Percentiles rank a stretch among this genome's conserved stretches.
phyloP scores from a whole-genome alignment of 352 stramenopile species.

The Globisporangium alternatum region DNA sequence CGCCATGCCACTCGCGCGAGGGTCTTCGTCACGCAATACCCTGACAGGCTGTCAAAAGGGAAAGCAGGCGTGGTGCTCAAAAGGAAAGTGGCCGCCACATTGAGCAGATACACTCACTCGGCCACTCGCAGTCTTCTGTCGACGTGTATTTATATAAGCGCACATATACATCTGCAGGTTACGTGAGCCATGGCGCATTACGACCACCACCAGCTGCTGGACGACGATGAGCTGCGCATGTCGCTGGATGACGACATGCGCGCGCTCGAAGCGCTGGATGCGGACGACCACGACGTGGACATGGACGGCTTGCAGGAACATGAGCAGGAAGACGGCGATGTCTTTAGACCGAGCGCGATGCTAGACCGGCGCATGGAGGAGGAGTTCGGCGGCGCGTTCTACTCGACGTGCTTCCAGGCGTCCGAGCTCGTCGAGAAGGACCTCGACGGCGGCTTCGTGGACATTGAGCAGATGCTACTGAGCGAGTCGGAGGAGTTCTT shows the following conservation, averaged over 20 bases:
- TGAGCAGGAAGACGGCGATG: slow-evolving; percentile 21
- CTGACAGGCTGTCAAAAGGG: neutral
- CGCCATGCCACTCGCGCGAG: neutral
- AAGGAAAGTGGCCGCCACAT: neutral
- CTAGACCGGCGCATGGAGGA: slow-evolving; percentile 47
- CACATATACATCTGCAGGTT: neutral
- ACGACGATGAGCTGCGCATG: slow-evolving; percentile 16
- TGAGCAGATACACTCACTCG: neutral
- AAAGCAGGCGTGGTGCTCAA: neutral
- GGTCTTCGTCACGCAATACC: neutral
- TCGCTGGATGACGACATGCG: slow-evolving; percentile 18
- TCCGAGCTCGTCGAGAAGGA: slow-evolving; percentile 21
- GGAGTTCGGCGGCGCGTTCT: slow-evolving; percentile 36
- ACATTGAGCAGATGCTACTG: slow-evolving; percentile 73
- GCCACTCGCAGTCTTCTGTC: neutral
- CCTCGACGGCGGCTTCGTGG: slow-evolving; percentile 31
- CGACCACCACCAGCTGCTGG: slow-evolving; percentile 6
- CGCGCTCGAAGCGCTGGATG: slow-evolving; percentile 17
- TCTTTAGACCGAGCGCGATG: slow-evolving; percentile 67
- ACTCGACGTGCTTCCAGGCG: slow-evolving; percentile 29
- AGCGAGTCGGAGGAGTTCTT: slow-evolving; percentile 37
- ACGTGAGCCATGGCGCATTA: slow-evolving; percentile 1
- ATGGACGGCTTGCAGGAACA: slow-evolving; percentile 7
- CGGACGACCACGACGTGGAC: slow-evolving; percentile 7
- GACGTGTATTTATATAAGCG: neutral